A percentile compares a stretch with the other conserved stretches of the same genome.
These are phyloP conservation scores for Tuber aestivum DNA, from an alignment of 495 filamentous ascomycete genomes.

Conservation along the genomic window DNA sequence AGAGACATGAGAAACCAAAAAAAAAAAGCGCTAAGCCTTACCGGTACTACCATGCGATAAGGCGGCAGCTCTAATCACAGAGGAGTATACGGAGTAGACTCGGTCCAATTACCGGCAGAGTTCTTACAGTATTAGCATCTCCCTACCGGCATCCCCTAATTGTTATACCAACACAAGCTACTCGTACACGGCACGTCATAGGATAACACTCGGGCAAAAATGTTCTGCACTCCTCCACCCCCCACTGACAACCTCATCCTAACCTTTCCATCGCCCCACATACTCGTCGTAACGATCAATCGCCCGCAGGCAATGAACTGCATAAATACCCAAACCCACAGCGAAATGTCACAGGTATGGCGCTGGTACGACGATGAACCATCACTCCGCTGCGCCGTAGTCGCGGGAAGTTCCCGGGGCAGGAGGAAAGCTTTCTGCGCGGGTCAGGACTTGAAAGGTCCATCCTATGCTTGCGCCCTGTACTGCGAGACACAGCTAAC, in stretches of 20 bases:
- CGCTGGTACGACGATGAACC: slow-evolving; percentile 57
- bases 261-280: slow-evolving; percentile 52
- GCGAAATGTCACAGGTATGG: slow-evolving; percentile 51
- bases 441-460: slow-evolving; percentile 53
- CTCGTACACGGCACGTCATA: neutral
- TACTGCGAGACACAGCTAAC: neutral
- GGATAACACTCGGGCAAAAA: neutral
- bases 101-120: neutral
- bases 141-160: neutral
- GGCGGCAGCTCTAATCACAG: neutral
- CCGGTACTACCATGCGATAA: no score
- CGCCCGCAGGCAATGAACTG: slow-evolving; percentile 56
- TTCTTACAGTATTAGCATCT: neutral
- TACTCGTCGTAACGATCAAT: slow-evolving; percentile 60
- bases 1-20: neutral
- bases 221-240: slow-evolving; percentile 17
- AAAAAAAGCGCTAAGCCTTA: neutral
- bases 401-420: slow-evolving; percentile 49
- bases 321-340: slow-evolving; percentile 51
- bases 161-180: neutral
- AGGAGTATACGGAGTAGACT: no score
- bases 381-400: slow-evolving; percentile 51
- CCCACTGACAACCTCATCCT: slow-evolving; percentile 41
- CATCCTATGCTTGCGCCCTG: neutral
- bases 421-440: slow-evolving; percentile 54